Evolutionary conservation across 305 asterid genomes (phyloP), one percentile per base, ranked within the genome.

Genomic region (Fraxinus baroniana): DNA sequence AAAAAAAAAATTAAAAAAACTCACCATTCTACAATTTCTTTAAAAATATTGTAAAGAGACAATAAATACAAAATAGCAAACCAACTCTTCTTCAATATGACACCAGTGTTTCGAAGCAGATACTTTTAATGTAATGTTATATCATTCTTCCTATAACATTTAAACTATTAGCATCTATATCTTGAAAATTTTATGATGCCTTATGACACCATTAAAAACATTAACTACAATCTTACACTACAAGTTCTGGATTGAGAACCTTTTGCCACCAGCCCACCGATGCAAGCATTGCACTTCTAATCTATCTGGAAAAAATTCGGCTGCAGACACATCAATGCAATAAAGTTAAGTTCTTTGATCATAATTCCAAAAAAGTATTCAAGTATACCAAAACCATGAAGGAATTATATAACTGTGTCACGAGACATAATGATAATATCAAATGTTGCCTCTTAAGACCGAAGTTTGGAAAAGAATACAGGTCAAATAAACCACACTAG

Each of bases 181-280:
- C n/a, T n/a, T n/a, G n/a, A n/a, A n/a, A n/a, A n/a, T n/a, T n/a
- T n/a, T n/a, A n/a, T n/a, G n/a, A n/a, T n/a, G n/a, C n/a, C n/a
- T n/a, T n/a, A n/a, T n/a, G n/a, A n/a, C n/a, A n/a, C n/a, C n/a
- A n/a, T n/a, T n/a, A n/a, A n/a, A n/a, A n/a, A n/a, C n/a, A n/a
- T n/a, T n/a, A n/a, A n/a, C n/a, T n/a, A n/a, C n/a, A n/a, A n/a
- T n/a, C n/a, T n/a, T n/a, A n/a, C n/a, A n/a, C n/a, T n/a, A 94
- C 94, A 85, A 96, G 99, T 64, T 94, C 98, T 62, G 99, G 99
- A 88, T 96, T 96, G 85, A 96, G 88, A 90, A 96, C 99, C 86
- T 96, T 96, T 86, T 96, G 99, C 99, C 99, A 96, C n/a, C n/a
- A n/a, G n/a, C n/a, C n/a, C n/a, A n/a, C 82, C 99, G 91, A 83